phyloP scores from a whole-genome alignment of 495 filamentous ascomycete species.

The Beverwykella pulmonaria region DNA sequence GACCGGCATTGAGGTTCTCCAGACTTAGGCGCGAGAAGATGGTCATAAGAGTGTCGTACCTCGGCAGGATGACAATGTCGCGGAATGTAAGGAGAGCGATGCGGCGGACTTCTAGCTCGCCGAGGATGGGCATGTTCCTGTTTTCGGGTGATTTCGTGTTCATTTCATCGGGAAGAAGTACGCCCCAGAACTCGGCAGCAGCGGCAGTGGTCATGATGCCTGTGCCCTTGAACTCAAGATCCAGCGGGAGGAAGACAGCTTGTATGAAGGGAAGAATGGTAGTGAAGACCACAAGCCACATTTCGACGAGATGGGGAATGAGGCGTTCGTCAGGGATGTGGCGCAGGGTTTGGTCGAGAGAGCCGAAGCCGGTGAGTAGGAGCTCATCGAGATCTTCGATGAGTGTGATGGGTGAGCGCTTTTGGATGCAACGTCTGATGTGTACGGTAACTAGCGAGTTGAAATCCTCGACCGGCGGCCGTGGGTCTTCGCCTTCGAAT shows the following conservation, averaged over 20 bases:
- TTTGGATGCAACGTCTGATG: conserved; percentile 47
- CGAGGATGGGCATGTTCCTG: conserved; percentile 49
- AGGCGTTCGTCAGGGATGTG: conserved; percentile 78
- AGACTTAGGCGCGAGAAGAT: conserved; percentile 91
- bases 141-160: conserved; percentile 32
- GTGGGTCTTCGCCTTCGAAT: conserved; percentile 89
- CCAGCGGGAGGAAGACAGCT: conserved; percentile 91
- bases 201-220: conserved; percentile 78
- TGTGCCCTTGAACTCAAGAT: conserved; percentile 87
- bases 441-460: conserved; percentile 71
- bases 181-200: conserved; percentile 86
- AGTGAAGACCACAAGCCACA: conserved; percentile 91
- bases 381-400: conserved; percentile 42
- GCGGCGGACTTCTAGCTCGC: conserved; percentile 79
- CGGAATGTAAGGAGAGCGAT: conserved; percentile 89
- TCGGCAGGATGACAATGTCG: conserved; percentile 80
- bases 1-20: conserved; percentile 69
- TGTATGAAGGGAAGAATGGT: conserved; percentile 92
- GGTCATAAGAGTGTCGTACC: conserved; percentile 80
- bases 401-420: conserved; percentile 40
- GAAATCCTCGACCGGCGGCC: conserved; percentile 89
- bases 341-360: conserved; percentile 78
- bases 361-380: conserved; percentile 72
- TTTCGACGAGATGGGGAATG: conserved; percentile 83
- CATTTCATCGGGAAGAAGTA: conserved; percentile 49